Evolutionary conservation across 805 yeast genomes (phyloP).

Genomic region (Candida ortonii): DNA sequence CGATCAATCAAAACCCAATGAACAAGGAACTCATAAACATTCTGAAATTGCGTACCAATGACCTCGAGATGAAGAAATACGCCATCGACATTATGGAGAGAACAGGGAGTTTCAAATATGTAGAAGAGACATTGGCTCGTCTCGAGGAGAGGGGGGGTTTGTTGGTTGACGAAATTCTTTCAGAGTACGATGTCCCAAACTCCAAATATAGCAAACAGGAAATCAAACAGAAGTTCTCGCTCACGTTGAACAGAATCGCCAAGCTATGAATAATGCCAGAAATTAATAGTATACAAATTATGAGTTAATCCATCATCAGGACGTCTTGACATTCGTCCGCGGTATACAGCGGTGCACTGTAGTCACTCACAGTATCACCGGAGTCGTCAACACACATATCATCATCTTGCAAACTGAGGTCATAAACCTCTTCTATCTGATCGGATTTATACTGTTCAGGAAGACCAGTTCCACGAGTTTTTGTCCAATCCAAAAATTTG

Average conservation of each 20-base stretch:
- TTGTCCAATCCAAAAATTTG: conserved; percentile 17
- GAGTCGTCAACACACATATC: too few species aligned
- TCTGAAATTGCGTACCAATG: conserved; percentile 51
- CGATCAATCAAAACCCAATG: conserved; percentile 38
- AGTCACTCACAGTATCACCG: too few species aligned
- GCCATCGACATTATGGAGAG: conserved; percentile 47
- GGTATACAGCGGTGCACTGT: too few species aligned
- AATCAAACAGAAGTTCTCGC: conserved; percentile 6
- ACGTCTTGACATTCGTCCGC: too few species aligned
- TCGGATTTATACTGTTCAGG: conserved; percentile 6
- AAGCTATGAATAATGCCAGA: conserved; percentile 3
- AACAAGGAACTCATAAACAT: conserved; percentile 47
- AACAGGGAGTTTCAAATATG: conserved; percentile 41
- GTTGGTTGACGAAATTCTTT: conserved; percentile 22
- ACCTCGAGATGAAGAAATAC: conserved; percentile 45
- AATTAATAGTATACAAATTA: too few species aligned
- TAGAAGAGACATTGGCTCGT: conserved; percentile 28
- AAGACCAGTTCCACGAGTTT: conserved; percentile 1
- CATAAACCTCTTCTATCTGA: conserved; percentile 19
- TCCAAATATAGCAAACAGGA: not conserved
- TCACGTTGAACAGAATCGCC: conserved; percentile 11
- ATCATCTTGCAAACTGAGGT: too few species aligned
- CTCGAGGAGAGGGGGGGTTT: conserved; percentile 26
- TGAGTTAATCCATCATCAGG: too few species aligned
- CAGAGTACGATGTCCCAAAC: conserved; percentile 9